These are phyloP conservation scores for Hamigera avellanea DNA, from an alignment of 495 filamentous ascomycete genomes.

Conservation along the genomic window DNA sequence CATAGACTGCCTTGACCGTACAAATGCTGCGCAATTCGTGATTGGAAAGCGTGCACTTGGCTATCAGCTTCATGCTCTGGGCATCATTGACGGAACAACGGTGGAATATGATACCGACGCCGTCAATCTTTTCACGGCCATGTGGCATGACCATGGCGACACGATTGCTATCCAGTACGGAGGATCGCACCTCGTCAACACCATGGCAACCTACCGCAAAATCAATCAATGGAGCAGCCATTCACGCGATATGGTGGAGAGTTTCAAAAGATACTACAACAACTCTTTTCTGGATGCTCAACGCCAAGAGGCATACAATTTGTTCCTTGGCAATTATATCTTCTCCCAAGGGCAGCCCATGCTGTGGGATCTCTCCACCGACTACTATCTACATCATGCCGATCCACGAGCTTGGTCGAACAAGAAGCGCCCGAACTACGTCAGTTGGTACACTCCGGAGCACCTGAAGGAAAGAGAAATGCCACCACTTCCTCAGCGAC, in stretches of 20 bases:
- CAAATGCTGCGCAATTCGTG: slow-evolving; percentile 95
- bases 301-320: slow-evolving; percentile 93
- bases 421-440: slow-evolving; percentile 56
- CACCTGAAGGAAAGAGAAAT: slow-evolving; percentile 51
- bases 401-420: slow-evolving; percentile 63
- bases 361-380: slow-evolving; percentile 92
- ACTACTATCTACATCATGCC: slow-evolving; percentile 92
- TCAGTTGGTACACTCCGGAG: slow-evolving; percentile 77
- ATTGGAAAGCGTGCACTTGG: slow-evolving; percentile 93
- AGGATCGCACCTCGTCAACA: slow-evolving; percentile 94
- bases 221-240: slow-evolving; percentile 98
- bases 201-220: slow-evolving; percentile 97
- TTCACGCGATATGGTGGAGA: slow-evolving; percentile 96
- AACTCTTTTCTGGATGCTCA: slow-evolving; percentile 96
- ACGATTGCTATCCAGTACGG: slow-evolving; percentile 97
- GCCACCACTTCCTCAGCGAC: slow-evolving; percentile 35
- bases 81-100: slow-evolving; percentile 65
- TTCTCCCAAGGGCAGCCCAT: slow-evolving; percentile 85
- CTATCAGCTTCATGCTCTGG: slow-evolving; percentile 84
- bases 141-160: slow-evolving; percentile 93
- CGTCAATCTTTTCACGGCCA: slow-evolving; percentile 90
- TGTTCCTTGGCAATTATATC: slow-evolving; percentile 95
- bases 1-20: slow-evolving; percentile 93
- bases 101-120: slow-evolving; percentile 93
- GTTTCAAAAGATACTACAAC: slow-evolving; percentile 98